phyloP scores from a whole-genome alignment of 139 green algal genomes.

The Diplosphaera chodatii region DNA sequence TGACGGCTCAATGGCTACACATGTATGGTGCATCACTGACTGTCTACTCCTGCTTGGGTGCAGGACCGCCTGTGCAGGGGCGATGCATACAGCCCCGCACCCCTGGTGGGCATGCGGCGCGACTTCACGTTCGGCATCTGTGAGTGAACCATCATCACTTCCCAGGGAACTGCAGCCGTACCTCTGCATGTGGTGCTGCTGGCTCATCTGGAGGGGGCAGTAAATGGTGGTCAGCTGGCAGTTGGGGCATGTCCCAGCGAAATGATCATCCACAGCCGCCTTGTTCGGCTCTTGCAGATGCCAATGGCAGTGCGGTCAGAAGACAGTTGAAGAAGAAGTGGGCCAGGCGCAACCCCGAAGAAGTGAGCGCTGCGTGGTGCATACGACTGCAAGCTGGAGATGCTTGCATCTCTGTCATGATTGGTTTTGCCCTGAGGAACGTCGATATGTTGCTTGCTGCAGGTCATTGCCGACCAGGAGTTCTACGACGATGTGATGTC shows the following conservation, averaged over 20 bases:
- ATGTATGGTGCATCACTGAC: no score
- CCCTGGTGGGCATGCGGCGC: background rate
- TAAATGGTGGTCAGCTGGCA: no score
- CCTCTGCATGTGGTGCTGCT: no score
- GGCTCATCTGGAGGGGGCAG: no score
- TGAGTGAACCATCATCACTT: background rate
- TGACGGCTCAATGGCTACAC: no score
- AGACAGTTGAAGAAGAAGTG: background rate
- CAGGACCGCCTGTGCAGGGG: slow-evolving; percentile 4
- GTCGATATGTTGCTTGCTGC: background rate
- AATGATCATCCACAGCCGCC: no score
- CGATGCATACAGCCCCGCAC: slow-evolving; percentile 3
- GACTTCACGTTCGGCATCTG: slow-evolving; percentile 3
- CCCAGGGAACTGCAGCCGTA: background rate
- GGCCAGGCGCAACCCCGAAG: background rate
- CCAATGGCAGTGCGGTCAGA: background rate
- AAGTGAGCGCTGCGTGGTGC: no score
- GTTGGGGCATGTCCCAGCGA: no score
- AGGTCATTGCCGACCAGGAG: background rate
- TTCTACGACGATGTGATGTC: background rate
- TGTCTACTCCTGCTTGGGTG: background rate
- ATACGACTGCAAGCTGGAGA: no score
- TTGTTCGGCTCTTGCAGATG: background rate
- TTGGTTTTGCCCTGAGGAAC: no score
- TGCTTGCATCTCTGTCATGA: no score